Evolutionary conservation across 1,284 basidiomycete species (phyloP), one percentile per base, ranked within the genome.

Genomic region (Acaromyces ingoldii): DNA sequence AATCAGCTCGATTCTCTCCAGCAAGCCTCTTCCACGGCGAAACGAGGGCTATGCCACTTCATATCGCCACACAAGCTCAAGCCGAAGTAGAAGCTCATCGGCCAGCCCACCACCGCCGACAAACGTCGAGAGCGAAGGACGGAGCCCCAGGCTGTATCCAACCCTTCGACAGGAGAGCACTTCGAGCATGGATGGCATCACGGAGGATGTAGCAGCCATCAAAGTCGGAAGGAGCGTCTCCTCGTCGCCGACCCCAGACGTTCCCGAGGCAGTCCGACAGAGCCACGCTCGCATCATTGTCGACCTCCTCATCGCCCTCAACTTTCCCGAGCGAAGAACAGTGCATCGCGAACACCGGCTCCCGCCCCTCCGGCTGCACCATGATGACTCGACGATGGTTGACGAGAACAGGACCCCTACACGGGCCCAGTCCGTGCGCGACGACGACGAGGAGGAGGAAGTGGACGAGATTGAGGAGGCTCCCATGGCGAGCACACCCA

Each of bases 261-360:
- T 51, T 4, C 44, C 29, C 6, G 59, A 59, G 26, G 42, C 48
- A 0, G 52, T 57, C 43, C 53, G 63, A 24, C 50, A 54, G 24
- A 47, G 54, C 21, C 67, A 69, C 45, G 54, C 67, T 6, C 51
- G 57, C 24, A 53, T 69, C 10, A 69, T 69, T 21, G 45, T 60
- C 5, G 58, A 63, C 30, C 50, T 69, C 6, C 50, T 69, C 17
- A 53, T 67, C 17, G 67, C 67, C 26, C 62, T 69, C 60, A 69
- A 69, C 51, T 65, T 60, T 39, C 65, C 67, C 21, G 46, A 52
- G 36, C 15, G 48, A 7, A 19, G 37, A 10, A 26, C 26, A n/a
- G 6, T 7, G 28, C 43, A 26, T 3, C 15, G 6, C 25, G 10
- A 2, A 15, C n/a, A 28, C 15, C 17, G 24, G 2, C 30, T n/a